Conservation (phyloP, 441 rosid species). For the Erodium moschatum region DNA sequence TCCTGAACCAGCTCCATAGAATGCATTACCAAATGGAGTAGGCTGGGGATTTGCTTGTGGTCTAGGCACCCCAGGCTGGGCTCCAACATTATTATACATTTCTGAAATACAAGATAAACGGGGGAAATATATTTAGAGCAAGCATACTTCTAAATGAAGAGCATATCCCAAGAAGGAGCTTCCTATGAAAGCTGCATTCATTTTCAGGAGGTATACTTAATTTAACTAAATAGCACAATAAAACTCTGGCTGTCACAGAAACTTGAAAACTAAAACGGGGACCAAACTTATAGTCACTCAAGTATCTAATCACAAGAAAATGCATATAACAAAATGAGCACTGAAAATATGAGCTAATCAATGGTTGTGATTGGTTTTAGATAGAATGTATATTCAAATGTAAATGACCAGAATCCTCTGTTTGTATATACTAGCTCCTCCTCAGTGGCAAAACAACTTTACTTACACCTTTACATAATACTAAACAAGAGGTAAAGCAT, state of each 20-base stretch:
- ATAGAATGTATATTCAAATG: no score
- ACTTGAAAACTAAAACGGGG: neutral
- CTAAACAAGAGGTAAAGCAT: neutral
- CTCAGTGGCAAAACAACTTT: no score
- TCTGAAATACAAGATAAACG: constrained; percentile 26
- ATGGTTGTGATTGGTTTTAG: no score
- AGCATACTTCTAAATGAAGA: neutral
- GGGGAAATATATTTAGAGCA: constrained; percentile 11
- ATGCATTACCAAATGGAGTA: constrained; percentile 72
- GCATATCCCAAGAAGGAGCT: neutral
- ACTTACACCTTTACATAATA: no score
- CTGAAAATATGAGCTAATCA: no score
- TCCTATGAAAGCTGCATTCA: neutral
- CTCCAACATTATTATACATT: constrained; percentile 68
- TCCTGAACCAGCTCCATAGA: constrained; percentile 90
- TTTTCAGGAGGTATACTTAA: neutral
- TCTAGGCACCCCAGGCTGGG: constrained; percentile 56
- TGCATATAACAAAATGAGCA: neutral
- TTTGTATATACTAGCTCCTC: no score
- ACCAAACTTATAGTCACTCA: neutral
- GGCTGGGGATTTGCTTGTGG: constrained; percentile 60
- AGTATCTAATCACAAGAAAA: neutral
- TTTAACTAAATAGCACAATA: neutral
- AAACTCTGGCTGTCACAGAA: neutral
- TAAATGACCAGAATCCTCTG: no score